phyloP scores from a whole-genome alignment of 768 basidiomycete genomes.

The Amanita rimosa region DNA sequence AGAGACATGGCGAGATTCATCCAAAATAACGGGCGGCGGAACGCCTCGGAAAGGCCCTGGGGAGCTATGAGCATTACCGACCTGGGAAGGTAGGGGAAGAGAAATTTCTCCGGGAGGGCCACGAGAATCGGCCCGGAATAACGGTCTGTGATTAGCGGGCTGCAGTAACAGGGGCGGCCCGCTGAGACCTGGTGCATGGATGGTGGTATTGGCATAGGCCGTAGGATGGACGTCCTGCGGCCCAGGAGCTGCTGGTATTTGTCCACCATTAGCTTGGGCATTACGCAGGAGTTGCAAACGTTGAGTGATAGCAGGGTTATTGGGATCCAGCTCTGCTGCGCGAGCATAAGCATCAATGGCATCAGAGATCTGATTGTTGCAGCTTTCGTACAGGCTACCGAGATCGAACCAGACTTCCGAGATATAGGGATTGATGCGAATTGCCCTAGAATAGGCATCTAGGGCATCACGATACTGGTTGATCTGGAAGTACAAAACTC shows the following conservation, averaged over 20 bases:
- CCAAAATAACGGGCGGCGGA: constrained; percentile 70
- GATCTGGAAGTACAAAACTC: constrained; percentile 98
- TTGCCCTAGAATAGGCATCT: constrained; percentile 97
- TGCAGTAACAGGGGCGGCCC: constrained; percentile 61
- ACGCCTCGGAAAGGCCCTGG: constrained; percentile 76
- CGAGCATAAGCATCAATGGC: constrained; percentile 98
- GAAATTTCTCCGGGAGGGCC: constrained; percentile 46
- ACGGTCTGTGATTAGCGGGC: constrained; percentile 34
- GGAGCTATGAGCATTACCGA: constrained; percentile 34
- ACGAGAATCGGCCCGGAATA: constrained; percentile 59
- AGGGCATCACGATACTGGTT: constrained; percentile 99
- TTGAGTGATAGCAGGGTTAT: constrained; percentile 72
- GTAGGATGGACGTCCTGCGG: constrained; percentile 96
- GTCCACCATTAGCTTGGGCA: constrained; percentile 65
- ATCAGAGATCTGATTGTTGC: constrained; percentile 98
- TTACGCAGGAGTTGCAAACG: constrained; percentile 69
- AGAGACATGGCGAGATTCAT: constrained; percentile 58
- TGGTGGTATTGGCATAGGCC: constrained; percentile 74
- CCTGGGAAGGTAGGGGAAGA: constrained; percentile 51
- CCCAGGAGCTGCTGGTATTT: constrained; percentile 78
- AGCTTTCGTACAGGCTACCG: constrained; percentile 92
- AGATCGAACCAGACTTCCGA: constrained; percentile 95
- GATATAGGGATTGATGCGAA: constrained; percentile 98
- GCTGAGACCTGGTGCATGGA: constrained; percentile 56
- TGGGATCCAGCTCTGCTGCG: constrained; percentile 87